Evolutionary conservation across 805 yeast genomes (phyloP), one percentile per base, ranked within the genome.

Genomic region (Yarrowia sp.): DNA sequence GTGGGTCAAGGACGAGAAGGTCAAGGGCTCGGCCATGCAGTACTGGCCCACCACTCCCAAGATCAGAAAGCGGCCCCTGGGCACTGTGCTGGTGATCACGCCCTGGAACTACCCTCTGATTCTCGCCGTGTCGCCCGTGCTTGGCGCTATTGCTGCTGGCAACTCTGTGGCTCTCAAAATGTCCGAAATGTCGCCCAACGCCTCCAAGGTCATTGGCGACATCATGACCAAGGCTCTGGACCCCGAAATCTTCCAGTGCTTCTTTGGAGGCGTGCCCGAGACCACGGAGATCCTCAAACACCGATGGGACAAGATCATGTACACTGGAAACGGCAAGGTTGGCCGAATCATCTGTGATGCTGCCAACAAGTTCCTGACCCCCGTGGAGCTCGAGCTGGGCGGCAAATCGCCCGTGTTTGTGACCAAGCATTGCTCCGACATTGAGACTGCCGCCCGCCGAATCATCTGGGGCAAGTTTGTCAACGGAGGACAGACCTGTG

Each of bases 401-500:
- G 98, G 98, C 5, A 94, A 94, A 77, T 89, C 94, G 8, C 98
- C 98, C 0, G 90, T 86, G 1, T 83, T 92, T 72, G 67, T 63
- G 15, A 63, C 56, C 36, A 48, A 46, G 11, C 45, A 46, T 56
- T 63, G 67, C 46, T 12, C 22, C 11, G 15, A 63, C 46, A n/a
- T 63, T 3, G 56, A 63, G 14, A 3, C 74, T 9, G 82, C 85
- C 3, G 82, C 92, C 22, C 83, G 83, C 71, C 84, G 98, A 77
- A 79, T 91, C 15, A 82, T 84, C 1, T 91, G 95, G 90, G 94
- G 93, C 15, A 86, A 89, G 72, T 89, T 88, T 75, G 79, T 85
- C 40, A 94, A 92, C 75, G 85, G 89, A 19, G 98, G 98, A n/a
- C 98, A 93, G 79, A 87, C 95, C 1, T 93, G 98, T 80, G 90